Evolutionary conservation across 2,329 filamentous ascomycete species (phyloP), one percentile per base, ranked within the genome.

Genomic region (Pezicula rhizophila): DNA sequence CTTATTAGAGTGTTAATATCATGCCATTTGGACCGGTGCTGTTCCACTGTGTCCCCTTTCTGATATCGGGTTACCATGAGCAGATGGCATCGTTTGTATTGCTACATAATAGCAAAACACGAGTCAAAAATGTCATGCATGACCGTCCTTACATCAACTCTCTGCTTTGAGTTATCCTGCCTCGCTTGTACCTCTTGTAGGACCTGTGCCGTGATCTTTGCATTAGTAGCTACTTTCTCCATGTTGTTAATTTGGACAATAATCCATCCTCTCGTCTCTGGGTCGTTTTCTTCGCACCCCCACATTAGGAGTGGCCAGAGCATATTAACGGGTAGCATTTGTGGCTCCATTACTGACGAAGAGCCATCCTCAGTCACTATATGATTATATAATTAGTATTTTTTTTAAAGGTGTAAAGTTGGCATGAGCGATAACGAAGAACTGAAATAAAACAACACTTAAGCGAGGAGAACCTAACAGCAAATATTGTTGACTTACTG

Each of bases 271-370:
- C 75, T 65, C 55, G 78, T 73, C 4, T 68, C 65, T 0, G 60
- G 37, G 42, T 74, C 70, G n/a, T 76, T 71, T 52, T 78, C 76
- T 57, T 81, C 77, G 8, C 70, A 72, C 0, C 77, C 77, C 52
- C 75, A 68, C 71, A 81, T 77, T 37, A 80, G 63, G 7, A 79
- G 60, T 1, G 77, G 77, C 78, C 76, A 80, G 5, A 80, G 66
- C 66, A 79, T 73, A 50, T 76, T 80, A 42, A 78, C 74, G 0
- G 77, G 76, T 2, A 79, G 63, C 8, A 72, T 66, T 31, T 74
- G 70, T 25, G 46, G 48, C 11, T 72, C 68, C 1, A 62, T 61
- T 15, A 20, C 35, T 5, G 35, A 38, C 3, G 35, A 38, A 25
- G 71, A 66, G 7, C 69, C 57, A 5, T 55, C 58, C n/a, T 71